These are phyloP conservation scores for Candida berthetii DNA, from an alignment of 805 yeast species.

Conservation along the genomic window DNA sequence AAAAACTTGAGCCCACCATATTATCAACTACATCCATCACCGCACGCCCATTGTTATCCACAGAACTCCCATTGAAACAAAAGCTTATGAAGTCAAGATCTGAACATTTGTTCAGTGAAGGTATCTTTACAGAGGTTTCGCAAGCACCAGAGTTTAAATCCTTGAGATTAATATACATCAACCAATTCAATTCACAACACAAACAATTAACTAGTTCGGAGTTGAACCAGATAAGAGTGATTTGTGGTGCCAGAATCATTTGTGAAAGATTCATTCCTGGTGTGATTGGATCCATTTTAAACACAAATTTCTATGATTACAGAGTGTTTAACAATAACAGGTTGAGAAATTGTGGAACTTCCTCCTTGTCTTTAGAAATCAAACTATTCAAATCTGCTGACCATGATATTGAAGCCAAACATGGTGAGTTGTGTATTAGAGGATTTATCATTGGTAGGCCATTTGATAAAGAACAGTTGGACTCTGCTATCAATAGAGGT, in stretches of 20 bases:
- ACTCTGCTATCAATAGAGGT: conserved; percentile 22
- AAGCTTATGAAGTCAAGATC: conserved; percentile 14
- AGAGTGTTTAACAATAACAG: conserved; percentile 34
- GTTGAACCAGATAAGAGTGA: conserved; percentile 36
- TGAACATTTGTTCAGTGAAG: conserved; percentile 14
- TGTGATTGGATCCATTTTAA: conserved; percentile 51
- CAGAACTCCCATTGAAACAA: not conserved
- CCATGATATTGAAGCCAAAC: conserved; percentile 26
- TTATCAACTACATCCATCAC: conserved; percentile 2
- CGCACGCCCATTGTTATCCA: conserved; percentile 6
- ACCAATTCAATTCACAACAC: conserved; percentile 4
- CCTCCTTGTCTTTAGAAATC: conserved; percentile 54
- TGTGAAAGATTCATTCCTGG: conserved; percentile 40
- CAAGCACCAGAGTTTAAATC: conserved; percentile 27
- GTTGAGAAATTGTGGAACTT: conserved; percentile 44
- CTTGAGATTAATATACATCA: conserved; percentile 18
- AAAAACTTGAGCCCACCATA: conserved; percentile 8
- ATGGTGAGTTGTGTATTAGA: conserved; percentile 49
- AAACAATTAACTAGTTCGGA: conserved; percentile 14
- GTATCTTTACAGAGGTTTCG: conserved; percentile 9
- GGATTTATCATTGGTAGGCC: conserved; percentile 66
- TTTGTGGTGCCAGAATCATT: conserved; percentile 44
- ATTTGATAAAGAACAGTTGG: conserved; percentile 21
- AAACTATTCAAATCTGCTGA: conserved; percentile 36
- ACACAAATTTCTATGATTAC: conserved; percentile 58